Evolutionary conservation across 2,329 filamentous ascomycete genomes (phyloP).

Genomic region (Diplocarpon rosae): DNA sequence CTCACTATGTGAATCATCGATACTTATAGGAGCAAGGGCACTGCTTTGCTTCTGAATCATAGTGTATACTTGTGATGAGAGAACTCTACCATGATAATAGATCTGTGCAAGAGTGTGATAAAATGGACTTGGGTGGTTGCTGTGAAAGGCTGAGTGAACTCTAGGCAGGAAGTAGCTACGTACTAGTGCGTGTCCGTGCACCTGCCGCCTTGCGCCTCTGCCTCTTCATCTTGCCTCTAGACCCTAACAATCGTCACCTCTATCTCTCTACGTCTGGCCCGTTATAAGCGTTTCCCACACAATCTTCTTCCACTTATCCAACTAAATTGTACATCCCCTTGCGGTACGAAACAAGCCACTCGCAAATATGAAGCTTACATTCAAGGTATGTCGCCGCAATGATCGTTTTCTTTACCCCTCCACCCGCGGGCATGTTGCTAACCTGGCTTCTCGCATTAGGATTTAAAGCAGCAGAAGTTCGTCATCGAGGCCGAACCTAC

Average conservation of each 20-base stretch:
- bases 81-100: no score
- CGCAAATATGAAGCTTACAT: conserved; percentile 57
- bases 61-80: no score
- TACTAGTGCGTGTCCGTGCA: no score
- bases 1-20: no score
- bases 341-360: conserved; percentile 3
- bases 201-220: background rate
- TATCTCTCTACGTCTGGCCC: background rate
- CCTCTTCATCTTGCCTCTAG: background rate
- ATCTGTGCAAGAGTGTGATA: no score
- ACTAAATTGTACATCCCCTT: background rate
- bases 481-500: conserved; percentile 87
- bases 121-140: no score
- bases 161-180: no score
- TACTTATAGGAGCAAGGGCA: no score
- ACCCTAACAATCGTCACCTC: no score
- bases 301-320: background rate
- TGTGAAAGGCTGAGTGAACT: no score
- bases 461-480: conserved; percentile 98
- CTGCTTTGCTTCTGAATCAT: no score
- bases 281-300: background rate
- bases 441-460: conserved; percentile 41
- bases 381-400: conserved; percentile 43
- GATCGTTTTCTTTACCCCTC: conserved; percentile 12
- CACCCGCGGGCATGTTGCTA: conserved; percentile 18